Conservation (phyloP, 1,284 basidiomycete genomes). For the Marasmius fiardii region DNA sequence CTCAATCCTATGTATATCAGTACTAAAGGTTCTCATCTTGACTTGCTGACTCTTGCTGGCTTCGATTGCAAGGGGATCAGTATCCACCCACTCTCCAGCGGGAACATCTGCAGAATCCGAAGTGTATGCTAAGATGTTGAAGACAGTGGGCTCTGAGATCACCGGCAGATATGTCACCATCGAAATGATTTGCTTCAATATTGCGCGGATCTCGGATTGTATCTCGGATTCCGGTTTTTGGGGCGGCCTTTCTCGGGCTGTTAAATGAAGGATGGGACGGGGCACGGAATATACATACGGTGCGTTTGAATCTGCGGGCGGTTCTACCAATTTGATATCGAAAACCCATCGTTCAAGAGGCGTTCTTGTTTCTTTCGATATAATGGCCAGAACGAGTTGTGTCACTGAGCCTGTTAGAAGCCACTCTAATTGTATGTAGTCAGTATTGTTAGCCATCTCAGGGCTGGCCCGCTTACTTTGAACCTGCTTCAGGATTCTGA, state of each 20-base stretch:
- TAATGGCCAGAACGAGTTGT: slow-evolving; percentile 93
- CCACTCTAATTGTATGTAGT: slow-evolving; percentile 63
- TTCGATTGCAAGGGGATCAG: slow-evolving; percentile 93
- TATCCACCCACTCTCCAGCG: slow-evolving; percentile 91
- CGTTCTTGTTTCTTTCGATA: slow-evolving; percentile 89
- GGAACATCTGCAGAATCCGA: slow-evolving; percentile 85
- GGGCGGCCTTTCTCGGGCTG: slow-evolving; percentile 33
- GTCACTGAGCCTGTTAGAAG: slow-evolving; percentile 87
- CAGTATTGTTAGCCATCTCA: slow-evolving; percentile 6
- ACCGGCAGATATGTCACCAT: slow-evolving; percentile 95
- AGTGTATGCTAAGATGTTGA: slow-evolving; percentile 96
- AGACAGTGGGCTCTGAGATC: slow-evolving; percentile 91
- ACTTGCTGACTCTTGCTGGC: slow-evolving; percentile 96
- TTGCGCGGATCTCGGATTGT: slow-evolving; percentile 95
- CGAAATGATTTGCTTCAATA: slow-evolving; percentile 98
- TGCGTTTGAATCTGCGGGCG: slow-evolving; percentile 42
- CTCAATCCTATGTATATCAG: slow-evolving; percentile 88
- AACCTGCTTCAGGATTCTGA: slow-evolving; percentile 86
- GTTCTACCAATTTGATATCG: slow-evolving; percentile 82
- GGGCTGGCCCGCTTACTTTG: slow-evolving; percentile 56
- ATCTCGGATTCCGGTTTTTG: slow-evolving; percentile 88
- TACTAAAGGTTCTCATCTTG: slow-evolving; percentile 86
- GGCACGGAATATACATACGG: slow-evolving; percentile 37
- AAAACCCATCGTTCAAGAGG: slow-evolving; percentile 99
- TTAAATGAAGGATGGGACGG: slow-evolving; percentile 4